Conservation (phyloP, 176 grass and related monocot species). For the bread wheat (Triticum aestivum) region DNA sequence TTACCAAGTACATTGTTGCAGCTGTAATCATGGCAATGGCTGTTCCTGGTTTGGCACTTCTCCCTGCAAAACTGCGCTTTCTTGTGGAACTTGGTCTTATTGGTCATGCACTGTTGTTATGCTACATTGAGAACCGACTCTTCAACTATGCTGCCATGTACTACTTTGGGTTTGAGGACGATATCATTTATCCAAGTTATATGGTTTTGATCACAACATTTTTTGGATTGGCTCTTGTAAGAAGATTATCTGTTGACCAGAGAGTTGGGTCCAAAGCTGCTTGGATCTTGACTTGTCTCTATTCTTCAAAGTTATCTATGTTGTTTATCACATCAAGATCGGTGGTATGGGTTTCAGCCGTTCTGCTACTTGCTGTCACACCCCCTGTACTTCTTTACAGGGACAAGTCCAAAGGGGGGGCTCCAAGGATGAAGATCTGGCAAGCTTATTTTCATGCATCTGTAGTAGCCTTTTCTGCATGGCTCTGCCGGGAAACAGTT, state of each 20-base stretch:
- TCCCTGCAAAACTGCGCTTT: slow-evolving; percentile 74
- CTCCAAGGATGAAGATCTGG: slow-evolving; percentile 88
- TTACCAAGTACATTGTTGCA: slow-evolving; percentile 85
- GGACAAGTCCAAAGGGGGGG: slow-evolving; percentile 89
- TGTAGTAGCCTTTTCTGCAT: slow-evolving; percentile 78
- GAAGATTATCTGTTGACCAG: slow-evolving; percentile 77
- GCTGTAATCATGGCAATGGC: slow-evolving; percentile 79
- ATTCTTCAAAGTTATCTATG: slow-evolving; percentile 91
- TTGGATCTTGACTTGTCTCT: slow-evolving; percentile 94
- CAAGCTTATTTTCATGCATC: slow-evolving; percentile 92
- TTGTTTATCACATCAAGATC: slow-evolving; percentile 93
- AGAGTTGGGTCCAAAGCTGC: slow-evolving; percentile 79
- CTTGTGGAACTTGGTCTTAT: slow-evolving; percentile 83
- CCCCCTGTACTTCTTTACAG: slow-evolving; percentile 97
- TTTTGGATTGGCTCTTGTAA: slow-evolving; percentile 79
- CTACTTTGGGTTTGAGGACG: slow-evolving; percentile 94
- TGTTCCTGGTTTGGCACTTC: slow-evolving; percentile 88
- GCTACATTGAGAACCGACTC: slow-evolving; percentile 91
- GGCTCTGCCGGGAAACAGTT: slow-evolving; percentile 94
- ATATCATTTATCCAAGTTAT: slow-evolving; percentile 94
- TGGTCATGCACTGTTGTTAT: slow-evolving; percentile 80
- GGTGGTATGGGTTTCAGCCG: slow-evolving; percentile 85
- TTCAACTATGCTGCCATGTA: slow-evolving; percentile 88
- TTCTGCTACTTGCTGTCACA: slow-evolving; percentile 83
- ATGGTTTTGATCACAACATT: slow-evolving; percentile 88